These are phyloP conservation scores for Bremia lactucae DNA, from an alignment of 352 stramenopile species.

Conservation along the genomic window DNA sequence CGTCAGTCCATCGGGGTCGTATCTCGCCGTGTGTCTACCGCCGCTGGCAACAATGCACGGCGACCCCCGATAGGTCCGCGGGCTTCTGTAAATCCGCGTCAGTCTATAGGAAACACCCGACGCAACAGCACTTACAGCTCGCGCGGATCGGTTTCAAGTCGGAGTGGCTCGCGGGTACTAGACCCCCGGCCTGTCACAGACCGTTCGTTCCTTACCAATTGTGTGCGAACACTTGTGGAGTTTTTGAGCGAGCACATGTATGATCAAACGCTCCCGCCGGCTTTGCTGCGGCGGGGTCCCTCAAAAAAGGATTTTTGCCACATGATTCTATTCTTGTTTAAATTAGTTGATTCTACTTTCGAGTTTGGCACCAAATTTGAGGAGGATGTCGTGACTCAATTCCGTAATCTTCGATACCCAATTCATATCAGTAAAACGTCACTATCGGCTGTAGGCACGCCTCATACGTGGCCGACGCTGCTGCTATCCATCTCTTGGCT, in stretches of 20 bases:
- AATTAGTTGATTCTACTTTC: constrained; percentile 88
- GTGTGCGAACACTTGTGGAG: constrained; percentile 88
- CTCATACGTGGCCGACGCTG: constrained; percentile 93
- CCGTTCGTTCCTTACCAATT: constrained; percentile 87
- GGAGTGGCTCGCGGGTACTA: constrained; percentile 25
- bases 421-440: constrained; percentile 95
- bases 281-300: constrained; percentile 86
- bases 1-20: constrained; percentile 48
- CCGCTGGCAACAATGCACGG: constrained; percentile 8
- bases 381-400: constrained; percentile 58
- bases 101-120: constrained; percentile 33
- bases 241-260: constrained; percentile 89
- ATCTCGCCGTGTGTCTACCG: constrained; percentile 44
- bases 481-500: constrained; percentile 95
- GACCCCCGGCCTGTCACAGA: constrained; percentile 86
- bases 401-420: constrained; percentile 87
- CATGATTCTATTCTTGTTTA: constrained; percentile 95
- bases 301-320: constrained; percentile 96
- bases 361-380: constrained; percentile 68
- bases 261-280: constrained; percentile 85
- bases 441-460: constrained; percentile 87
- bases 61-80: constrained; percentile 20
- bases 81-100: constrained; percentile 31
- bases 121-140: constrained; percentile 60
- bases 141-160: constrained; percentile 37